These are phyloP conservation scores for Hypericum perforatum DNA, from an alignment of 345 rosid genomes.

Conservation along the genomic window DNA sequence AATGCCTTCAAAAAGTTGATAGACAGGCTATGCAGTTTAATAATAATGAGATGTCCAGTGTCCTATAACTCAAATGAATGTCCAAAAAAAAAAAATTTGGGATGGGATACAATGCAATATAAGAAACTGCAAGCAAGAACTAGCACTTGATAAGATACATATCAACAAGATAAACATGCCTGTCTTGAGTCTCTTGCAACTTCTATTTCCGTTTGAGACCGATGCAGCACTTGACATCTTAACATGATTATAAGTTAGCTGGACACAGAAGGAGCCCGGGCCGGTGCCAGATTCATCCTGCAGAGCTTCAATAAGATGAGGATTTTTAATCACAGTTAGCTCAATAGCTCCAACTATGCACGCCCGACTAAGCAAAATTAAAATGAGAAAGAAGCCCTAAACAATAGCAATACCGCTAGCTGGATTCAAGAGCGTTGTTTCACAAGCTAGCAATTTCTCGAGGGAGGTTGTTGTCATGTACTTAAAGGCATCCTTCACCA, in stretches of 20 bases:
- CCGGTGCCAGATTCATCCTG: constrained; percentile 52
- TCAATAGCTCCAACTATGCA: too few species aligned
- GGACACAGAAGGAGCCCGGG: constrained; percentile 46
- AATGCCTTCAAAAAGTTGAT: neutral
- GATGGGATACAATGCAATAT: too few species aligned
- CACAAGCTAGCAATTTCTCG: constrained; percentile 51
- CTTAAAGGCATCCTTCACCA: constrained; percentile 71
- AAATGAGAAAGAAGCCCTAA: too few species aligned
- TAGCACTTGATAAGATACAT: neutral
- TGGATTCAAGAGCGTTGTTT: neutral
- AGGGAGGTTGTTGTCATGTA: constrained; percentile 40
- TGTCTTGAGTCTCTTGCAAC: constrained; percentile 59
- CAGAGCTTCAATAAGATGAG: constrained; percentile 33
- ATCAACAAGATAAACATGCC: constrained; percentile 27
- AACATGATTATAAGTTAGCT: constrained; percentile 44
- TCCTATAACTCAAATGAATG: too few species aligned
- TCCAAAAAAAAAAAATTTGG: too few species aligned
- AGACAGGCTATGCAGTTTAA: too few species aligned
- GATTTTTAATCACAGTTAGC: neutral
- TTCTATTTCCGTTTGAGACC: constrained; percentile 23
- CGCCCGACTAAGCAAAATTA: too few species aligned
- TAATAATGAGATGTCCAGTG: too few species aligned
- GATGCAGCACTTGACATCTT: constrained; percentile 25
- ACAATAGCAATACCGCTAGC: too few species aligned
- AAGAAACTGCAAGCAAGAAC: neutral